Percentiles rank a stretch among this genome's conserved stretches.
Evolutionary conservation across 179 eudicot species (phyloP).

Genomic region (Amaranthus tricolor): DNA sequence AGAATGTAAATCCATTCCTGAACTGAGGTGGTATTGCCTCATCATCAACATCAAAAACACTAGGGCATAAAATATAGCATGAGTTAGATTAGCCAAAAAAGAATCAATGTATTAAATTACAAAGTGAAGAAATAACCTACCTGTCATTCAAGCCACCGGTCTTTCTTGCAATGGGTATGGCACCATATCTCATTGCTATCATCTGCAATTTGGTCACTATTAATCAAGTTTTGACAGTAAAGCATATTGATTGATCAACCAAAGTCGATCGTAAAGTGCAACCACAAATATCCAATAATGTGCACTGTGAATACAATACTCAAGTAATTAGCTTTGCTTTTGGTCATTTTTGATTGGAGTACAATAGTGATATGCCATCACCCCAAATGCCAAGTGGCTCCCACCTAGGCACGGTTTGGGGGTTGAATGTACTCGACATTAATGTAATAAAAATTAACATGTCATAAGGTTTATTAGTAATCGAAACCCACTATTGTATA

Average conservation of each 20-base stretch:
- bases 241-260: not conserved
- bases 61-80: slow-evolving; percentile 22
- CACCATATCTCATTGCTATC: slow-evolving; percentile 97
- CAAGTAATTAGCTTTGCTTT: no score
- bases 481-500: no score
- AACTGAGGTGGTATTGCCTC: slow-evolving; percentile 62
- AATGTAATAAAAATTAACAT: no score
- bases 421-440: no score
- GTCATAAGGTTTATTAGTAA: no score
- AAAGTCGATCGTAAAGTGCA: not conserved
- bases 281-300: no score
- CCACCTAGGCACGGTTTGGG: no score
- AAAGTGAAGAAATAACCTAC: slow-evolving; percentile 30
- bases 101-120: not conserved
- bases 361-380: no score
- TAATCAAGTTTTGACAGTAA: not conserved
- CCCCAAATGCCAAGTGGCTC: no score
- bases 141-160: slow-evolving; percentile 97
- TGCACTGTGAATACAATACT: no score
- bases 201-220: slow-evolving; percentile 45
- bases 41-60: slow-evolving; percentile 92
- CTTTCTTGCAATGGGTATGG: slow-evolving; percentile 77
- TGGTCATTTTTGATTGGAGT: no score
- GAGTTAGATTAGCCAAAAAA: not conserved
- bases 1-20: slow-evolving; percentile 82